These are phyloP conservation scores for Sisymbrium irio DNA, from an alignment of 345 rosid genomes.

Conservation along the genomic window DNA sequence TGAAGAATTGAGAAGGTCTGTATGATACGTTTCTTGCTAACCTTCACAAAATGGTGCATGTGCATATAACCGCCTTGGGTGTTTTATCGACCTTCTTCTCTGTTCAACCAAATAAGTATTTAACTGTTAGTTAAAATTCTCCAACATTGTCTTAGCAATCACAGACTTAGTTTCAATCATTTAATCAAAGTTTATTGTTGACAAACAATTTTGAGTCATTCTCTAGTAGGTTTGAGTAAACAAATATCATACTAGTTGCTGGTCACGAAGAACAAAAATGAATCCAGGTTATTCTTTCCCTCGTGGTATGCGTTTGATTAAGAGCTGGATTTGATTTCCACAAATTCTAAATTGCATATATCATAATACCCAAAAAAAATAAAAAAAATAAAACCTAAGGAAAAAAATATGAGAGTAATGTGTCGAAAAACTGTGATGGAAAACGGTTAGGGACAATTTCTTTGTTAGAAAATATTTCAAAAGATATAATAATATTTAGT, in stretches of 20 bases:
- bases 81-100: slow-evolving; percentile 82
- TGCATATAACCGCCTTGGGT: slow-evolving; percentile 69
- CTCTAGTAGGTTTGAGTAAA: not conserved
- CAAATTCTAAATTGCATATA: too few relatives aligned
- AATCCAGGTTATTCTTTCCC: not conserved
- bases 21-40: slow-evolving; percentile 25
- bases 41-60: slow-evolving; percentile 77
- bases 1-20: slow-evolving; percentile 35
- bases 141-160: not conserved
- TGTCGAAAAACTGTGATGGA: too few relatives aligned
- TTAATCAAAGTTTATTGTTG: not conserved
- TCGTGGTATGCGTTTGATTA: not conserved
- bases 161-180: not conserved
- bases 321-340: too few relatives aligned
- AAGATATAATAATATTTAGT: too few relatives aligned
- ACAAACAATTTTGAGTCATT: not conserved
- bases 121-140: not conserved
- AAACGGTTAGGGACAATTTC: too few relatives aligned
- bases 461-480: too few relatives aligned
- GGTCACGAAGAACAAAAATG: not conserved
- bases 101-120: slow-evolving; percentile 39
- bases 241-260: slow-evolving; percentile 2
- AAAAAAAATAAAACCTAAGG: too few relatives aligned
- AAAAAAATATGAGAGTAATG: too few relatives aligned
- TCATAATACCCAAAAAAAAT: too few relatives aligned